Percentiles rank a stretch among this genome's conserved stretches.
These are phyloP conservation scores for Rickenella mellea DNA, from an alignment of 768 basidiomycete genomes.

Conservation along the genomic window DNA sequence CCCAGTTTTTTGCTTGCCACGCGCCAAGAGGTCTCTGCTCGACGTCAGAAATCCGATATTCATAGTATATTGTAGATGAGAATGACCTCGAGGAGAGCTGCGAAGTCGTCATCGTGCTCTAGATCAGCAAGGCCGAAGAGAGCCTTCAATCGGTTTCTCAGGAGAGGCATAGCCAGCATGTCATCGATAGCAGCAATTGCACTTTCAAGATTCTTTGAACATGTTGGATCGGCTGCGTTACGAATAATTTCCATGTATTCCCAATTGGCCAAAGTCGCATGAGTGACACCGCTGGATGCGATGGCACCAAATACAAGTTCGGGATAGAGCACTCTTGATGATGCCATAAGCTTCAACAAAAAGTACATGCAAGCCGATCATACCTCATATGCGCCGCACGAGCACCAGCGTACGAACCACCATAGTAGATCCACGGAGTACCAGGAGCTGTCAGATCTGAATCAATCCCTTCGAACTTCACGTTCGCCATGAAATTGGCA, in stretches of 20 bases:
- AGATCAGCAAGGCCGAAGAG: slow-evolving; percentile 69
- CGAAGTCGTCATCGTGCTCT: slow-evolving; percentile 72
- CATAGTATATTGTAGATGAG: slow-evolving; percentile 14
- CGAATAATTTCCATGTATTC: slow-evolving; percentile 84
- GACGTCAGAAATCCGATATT: slow-evolving; percentile 1
- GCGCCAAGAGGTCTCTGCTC: slow-evolving; percentile 46
- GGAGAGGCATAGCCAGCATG: slow-evolving; percentile 37
- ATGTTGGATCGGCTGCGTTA: slow-evolving; percentile 52
- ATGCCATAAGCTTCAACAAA: background rate
- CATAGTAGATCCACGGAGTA: slow-evolving; percentile 90
- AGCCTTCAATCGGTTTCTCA: slow-evolving; percentile 49
- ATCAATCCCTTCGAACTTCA: slow-evolving; percentile 62
- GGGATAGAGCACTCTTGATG: slow-evolving; percentile 53
- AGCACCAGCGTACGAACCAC: slow-evolving; percentile 89
- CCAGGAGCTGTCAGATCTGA: slow-evolving; percentile 63
- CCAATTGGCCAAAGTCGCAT: slow-evolving; percentile 74
- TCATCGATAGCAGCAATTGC: slow-evolving; percentile 52
- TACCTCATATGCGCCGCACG: slow-evolving; percentile 81
- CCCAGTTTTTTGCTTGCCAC: slow-evolving; percentile 89
- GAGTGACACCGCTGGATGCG: slow-evolving; percentile 85
- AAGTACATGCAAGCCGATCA: background rate
- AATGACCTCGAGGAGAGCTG: slow-evolving; percentile 51
- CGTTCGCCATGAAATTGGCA: slow-evolving; percentile 79
- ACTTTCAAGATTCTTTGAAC: slow-evolving; percentile 47
- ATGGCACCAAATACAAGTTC: slow-evolving; percentile 86